A percentile compares a stretch with the other conserved stretches of the same genome.
phyloP scores from a whole-genome alignment of 176 grass and related monocot genomes.

The Zea mays region DNA sequence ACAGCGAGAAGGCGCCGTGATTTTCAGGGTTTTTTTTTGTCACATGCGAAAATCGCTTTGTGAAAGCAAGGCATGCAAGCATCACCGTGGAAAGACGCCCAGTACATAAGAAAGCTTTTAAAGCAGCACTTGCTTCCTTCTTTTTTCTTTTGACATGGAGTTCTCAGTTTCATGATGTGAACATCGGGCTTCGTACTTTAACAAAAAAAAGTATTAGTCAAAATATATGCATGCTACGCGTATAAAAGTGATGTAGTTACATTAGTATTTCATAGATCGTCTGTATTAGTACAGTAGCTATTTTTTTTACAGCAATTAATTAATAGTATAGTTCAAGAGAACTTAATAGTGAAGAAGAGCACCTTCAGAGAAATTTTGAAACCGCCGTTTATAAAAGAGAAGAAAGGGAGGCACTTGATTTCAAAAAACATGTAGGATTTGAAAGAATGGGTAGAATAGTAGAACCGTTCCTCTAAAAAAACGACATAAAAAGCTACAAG shows the following conservation, averaged over 20 bases:
- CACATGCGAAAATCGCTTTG: background rate
- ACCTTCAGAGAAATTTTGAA: background rate
- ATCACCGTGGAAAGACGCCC: background rate
- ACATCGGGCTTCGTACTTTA: background rate
- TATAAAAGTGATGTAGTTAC: background rate
- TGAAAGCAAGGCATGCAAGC: background rate
- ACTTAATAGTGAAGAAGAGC: background rate
- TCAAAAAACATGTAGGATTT: background rate
- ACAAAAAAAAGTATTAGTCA: background rate
- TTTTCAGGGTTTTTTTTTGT: constrained; percentile 18
- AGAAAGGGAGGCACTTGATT: background rate
- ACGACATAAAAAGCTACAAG: background rate
- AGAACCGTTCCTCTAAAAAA: background rate
- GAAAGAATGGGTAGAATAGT: background rate
- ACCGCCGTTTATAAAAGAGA: background rate
- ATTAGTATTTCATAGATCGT: background rate
- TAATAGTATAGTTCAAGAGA: background rate
- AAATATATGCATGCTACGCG: background rate
- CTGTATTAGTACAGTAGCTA: background rate
- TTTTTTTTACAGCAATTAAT: too few species aligned
- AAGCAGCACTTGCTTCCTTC: background rate
- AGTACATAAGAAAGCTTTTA: background rate
- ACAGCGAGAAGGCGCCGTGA: background rate
- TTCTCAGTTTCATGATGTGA: background rate
- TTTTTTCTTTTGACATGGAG: background rate